Evolutionary conservation across 345 rosid species (phyloP).

Genomic region (Eutrema heterophyllum): DNA sequence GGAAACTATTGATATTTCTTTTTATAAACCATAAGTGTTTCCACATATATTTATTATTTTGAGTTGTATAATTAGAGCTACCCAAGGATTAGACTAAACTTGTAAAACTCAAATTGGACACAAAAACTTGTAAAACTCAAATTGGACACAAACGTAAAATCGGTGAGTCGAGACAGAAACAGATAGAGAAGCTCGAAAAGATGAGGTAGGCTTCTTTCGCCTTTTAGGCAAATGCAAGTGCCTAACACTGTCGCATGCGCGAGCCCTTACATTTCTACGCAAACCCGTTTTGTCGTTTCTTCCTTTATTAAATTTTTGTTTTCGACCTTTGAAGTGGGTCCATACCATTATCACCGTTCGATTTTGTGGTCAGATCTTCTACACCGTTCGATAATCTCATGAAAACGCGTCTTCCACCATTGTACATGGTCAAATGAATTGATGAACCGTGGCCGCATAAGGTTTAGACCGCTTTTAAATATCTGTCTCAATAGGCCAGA

Average conservation of each 20-base stretch:
- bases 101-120: constrained; percentile 28
- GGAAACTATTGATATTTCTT: no score
- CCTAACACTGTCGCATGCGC: constrained; percentile 29
- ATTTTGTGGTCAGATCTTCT: background rate
- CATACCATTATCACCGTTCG: background rate
- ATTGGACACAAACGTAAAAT: constrained; percentile 22
- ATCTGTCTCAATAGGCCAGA: background rate
- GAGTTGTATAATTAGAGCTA: background rate
- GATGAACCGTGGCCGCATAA: constrained; percentile 16
- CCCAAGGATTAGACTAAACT: constrained; percentile 4
- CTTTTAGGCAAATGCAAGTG: constrained; percentile 25
- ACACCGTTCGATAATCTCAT: constrained; percentile 6
- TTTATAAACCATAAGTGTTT: no score
- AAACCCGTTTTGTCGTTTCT: constrained; percentile 10
- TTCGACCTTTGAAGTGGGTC: background rate
- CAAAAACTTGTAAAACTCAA: constrained; percentile 28
- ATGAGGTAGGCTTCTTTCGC: constrained; percentile 23
- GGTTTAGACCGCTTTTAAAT: constrained; percentile 13
- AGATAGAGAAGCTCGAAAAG: constrained; percentile 15
- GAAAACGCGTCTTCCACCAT: constrained; percentile 1
- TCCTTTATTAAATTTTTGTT: constrained; percentile 2
- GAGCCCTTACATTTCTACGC: background rate
- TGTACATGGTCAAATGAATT: constrained; percentile 7
- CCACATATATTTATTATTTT: no score
- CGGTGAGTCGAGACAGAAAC: constrained; percentile 17